Evolutionary conservation across 225 moss, liverwort and hornwort genomes (phyloP).

Genomic region (Marchantia paleacea): DNA sequence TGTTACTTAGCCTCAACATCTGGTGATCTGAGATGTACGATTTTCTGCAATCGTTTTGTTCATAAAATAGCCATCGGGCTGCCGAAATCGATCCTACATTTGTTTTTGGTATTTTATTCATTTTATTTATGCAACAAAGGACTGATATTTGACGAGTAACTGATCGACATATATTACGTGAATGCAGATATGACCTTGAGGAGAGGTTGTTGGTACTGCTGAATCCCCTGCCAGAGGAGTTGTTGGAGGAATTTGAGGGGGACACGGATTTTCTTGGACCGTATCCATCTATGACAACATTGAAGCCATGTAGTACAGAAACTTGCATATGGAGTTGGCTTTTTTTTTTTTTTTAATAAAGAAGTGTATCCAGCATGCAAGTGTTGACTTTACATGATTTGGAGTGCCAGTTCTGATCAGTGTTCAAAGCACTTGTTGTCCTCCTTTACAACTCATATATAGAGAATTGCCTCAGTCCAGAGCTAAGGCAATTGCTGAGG

Average conservation of each 20-base stretch:
- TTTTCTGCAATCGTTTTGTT: too few relatives aligned
- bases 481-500: constrained; percentile 53
- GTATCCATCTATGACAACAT: constrained; percentile 36
- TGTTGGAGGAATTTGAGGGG: constrained; percentile 35
- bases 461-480: constrained; percentile 54
- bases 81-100: too few relatives aligned
- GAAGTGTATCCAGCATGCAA: too few relatives aligned
- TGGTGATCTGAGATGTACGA: not conserved
- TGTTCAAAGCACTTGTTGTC: not conserved
- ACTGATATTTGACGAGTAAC: not conserved
- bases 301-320: too few relatives aligned
- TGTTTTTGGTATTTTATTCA: not conserved
- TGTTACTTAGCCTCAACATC: not conserved
- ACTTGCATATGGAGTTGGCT: too few relatives aligned
- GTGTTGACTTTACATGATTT: too few relatives aligned
- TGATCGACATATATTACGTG: not conserved
- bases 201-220: constrained; percentile 31
- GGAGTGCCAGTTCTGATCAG: not conserved
- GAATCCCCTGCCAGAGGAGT: constrained; percentile 43
- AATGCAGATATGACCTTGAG: constrained; percentile 40
- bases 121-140: not conserved
- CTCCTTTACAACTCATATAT: constrained; percentile 19
- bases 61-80: too few relatives aligned
- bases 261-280: constrained; percentile 55
- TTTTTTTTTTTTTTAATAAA: too few relatives aligned